These are phyloP conservation scores for Paramyrothecium sp. DNA, from an alignment of 2,329 filamentous ascomycete species.

Conservation along the genomic window DNA sequence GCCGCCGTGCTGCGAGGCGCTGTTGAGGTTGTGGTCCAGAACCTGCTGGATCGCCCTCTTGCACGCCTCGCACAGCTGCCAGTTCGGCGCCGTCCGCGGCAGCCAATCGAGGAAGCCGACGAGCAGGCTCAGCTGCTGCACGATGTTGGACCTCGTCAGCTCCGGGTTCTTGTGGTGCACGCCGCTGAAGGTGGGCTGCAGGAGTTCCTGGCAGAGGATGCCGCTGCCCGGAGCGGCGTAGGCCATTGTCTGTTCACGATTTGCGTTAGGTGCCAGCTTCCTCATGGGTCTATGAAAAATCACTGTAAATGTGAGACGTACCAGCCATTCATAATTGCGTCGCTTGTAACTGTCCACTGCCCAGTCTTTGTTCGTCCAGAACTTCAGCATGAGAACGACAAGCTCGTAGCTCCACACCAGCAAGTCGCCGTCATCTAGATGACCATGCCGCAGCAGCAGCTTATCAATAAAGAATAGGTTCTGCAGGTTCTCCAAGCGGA, in stretches of 20 bases:
- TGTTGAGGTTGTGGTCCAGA: conserved; percentile 47
- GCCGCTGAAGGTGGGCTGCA: conserved; percentile 37
- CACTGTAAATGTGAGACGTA: conserved; percentile 19
- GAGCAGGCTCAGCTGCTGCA: conserved; percentile 50
- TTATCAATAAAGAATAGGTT: conserved; percentile 60
- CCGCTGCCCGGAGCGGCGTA: conserved; percentile 48
- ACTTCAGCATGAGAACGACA: conserved; percentile 41
- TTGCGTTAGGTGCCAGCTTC: conserved; percentile 1
- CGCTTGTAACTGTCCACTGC: conserved; percentile 35
- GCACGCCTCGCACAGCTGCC: conserved; percentile 43
- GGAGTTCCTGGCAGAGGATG: conserved; percentile 48
- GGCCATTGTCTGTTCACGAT: conserved; percentile 38
- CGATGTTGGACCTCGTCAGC: conserved; percentile 45
- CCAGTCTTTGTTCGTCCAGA: conserved; percentile 50
- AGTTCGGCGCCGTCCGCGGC: conserved; percentile 44
- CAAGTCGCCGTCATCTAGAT: conserved; percentile 35
- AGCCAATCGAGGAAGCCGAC: conserved; percentile 53
- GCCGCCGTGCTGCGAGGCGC: conserved; percentile 18
- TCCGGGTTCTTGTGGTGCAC: conserved; percentile 27
- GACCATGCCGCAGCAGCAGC: conserved; percentile 48
- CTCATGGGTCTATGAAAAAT: neutral
- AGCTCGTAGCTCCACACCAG: conserved; percentile 46
- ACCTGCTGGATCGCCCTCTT: conserved; percentile 49
- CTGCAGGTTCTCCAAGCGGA: conserved; percentile 50
- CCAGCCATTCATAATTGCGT: conserved; percentile 49